These are phyloP conservation scores for Ilyonectria sp. DNA, from an alignment of 2,329 filamentous ascomycete genomes.

Conservation along the genomic window DNA sequence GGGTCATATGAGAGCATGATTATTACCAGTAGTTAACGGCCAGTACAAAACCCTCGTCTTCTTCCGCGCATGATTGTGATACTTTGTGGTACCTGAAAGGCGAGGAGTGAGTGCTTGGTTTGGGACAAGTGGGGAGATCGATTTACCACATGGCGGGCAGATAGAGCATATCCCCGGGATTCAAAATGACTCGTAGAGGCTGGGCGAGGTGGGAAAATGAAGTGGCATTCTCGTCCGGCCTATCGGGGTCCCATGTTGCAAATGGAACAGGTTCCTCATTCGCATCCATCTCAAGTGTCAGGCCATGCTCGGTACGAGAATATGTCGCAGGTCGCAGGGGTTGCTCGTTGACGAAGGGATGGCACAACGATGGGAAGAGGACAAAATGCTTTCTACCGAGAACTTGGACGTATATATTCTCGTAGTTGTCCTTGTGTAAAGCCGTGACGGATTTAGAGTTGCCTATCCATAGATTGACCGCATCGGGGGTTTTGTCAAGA, in stretches of 20 bases:
- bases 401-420: constrained; percentile 87
- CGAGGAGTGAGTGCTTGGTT: background rate
- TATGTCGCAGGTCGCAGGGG: constrained; percentile 73
- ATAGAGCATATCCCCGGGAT: constrained; percentile 86
- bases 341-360: constrained; percentile 78
- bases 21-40: constrained; percentile 86
- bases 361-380: constrained; percentile 79
- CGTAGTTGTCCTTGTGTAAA: constrained; percentile 87
- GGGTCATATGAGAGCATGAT: background rate
- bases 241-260: constrained; percentile 82
- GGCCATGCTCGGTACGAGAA: constrained; percentile 49
- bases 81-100: constrained; percentile 81
- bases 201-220: constrained; percentile 71
- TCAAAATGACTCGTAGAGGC: constrained; percentile 77
- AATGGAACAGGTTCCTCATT: constrained; percentile 70
- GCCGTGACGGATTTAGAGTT: constrained; percentile 79
- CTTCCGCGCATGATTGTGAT: constrained; percentile 76
- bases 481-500: constrained; percentile 76
- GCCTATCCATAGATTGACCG: constrained; percentile 88
- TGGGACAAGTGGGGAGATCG: background rate
- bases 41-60: constrained; percentile 81
- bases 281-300: constrained; percentile 55
- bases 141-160: constrained; percentile 83
- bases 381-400: constrained; percentile 82
- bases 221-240: constrained; percentile 64